Conservation (phyloP, 495 filamentous ascomycete genomes). For the Annulohypoxylon maeteangense region DNA sequence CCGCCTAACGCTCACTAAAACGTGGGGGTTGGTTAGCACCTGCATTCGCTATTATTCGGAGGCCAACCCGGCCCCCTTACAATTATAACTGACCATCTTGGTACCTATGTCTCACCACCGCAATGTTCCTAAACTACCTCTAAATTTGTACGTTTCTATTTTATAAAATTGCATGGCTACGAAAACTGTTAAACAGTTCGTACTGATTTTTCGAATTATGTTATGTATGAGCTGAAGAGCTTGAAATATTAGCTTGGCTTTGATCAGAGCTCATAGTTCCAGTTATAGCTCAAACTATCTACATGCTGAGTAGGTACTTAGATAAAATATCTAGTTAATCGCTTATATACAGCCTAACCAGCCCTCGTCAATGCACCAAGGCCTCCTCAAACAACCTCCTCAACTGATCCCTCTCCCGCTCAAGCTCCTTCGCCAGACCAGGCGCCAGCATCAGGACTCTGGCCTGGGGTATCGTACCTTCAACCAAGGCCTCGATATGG, state of each 20-base stretch:
- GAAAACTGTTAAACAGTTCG: background rate
- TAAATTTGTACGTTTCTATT: background rate
- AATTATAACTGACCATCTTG: background rate
- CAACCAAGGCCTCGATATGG: conserved; percentile 84
- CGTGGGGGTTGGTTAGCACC: background rate
- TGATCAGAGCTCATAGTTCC: background rate
- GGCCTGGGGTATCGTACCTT: conserved; percentile 92
- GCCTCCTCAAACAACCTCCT: conserved; percentile 62
- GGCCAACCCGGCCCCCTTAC: background rate
- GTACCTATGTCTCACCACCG: background rate
- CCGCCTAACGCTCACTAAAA: too few relatives aligned
- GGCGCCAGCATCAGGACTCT: conserved; percentile 94
- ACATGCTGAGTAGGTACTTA: too few relatives aligned
- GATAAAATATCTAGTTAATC: background rate
- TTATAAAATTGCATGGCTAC: background rate
- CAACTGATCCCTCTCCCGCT: conserved; percentile 66
- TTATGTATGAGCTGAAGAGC: background rate
- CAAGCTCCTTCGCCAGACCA: conserved; percentile 74
- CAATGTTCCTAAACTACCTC: background rate
- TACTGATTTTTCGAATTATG: background rate
- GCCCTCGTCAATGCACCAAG: conserved; percentile 52
- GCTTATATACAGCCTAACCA: background rate
- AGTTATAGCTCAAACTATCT: background rate
- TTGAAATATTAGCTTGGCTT: background rate
- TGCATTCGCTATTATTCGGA: background rate